These are phyloP conservation scores for Phytophthora idaei DNA, from an alignment of 352 stramenopile genomes.

Conservation along the genomic window DNA sequence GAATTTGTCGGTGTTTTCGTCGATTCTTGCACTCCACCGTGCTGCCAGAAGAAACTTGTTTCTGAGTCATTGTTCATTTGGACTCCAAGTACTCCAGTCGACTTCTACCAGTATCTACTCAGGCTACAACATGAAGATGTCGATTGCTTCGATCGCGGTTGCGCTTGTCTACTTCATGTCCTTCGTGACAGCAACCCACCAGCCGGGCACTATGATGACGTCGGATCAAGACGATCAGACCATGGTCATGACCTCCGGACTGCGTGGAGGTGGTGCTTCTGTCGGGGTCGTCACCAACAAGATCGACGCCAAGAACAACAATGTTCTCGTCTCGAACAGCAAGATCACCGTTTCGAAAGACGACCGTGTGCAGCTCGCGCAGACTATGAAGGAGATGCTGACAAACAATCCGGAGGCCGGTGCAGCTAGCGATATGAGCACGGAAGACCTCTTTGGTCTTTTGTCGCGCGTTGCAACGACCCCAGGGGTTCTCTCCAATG, in stretches of 20 bases:
- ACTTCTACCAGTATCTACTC: neutral
- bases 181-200: neutral
- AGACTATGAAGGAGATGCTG: conserved; percentile 9
- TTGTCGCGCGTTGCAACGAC: conserved; percentile 6
- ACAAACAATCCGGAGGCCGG: conserved; percentile 4
- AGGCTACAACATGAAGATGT: conserved; percentile 2
- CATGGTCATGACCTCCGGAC: neutral
- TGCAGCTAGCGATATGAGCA: conserved; percentile 3
- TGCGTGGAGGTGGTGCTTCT: neutral
- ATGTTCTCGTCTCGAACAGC: conserved; percentile 7
- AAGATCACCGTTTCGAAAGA: conserved; percentile 1
- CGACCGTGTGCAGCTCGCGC: conserved; percentile 17
- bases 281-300: conserved; percentile 3
- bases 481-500: conserved; percentile 12
- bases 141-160: neutral
- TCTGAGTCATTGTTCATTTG: conserved; percentile 1
- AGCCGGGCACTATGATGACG: neutral
- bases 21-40: no score
- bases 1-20: no score
- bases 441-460: conserved; percentile 14
- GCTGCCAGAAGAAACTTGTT: no score
- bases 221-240: neutral
- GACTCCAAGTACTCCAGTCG: conserved; percentile 4
- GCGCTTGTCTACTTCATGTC: conserved; percentile 4
- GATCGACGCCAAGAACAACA: conserved; percentile 1